Base-by-base conservation (phyloP, 1,284 basidiomycete genomes). In the Schizophyllum amplum region DNA sequence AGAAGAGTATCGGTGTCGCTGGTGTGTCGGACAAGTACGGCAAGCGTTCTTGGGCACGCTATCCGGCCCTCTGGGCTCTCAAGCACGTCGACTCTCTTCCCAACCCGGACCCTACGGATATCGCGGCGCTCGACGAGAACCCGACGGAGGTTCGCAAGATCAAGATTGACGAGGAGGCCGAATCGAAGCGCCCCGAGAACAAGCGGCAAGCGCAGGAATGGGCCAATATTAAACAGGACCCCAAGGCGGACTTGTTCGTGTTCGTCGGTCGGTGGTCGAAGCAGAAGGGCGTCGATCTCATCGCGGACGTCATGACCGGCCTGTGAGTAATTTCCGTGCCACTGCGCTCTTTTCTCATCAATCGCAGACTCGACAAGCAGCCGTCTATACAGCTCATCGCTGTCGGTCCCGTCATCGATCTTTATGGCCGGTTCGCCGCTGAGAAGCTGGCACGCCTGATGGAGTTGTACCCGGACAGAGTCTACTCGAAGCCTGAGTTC, bases 241-340 rank as follows among this genome's bases (percentile, higher is more conserved):
- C 92, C 4, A 76, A 89, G 53, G 85, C 92, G 1, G 91, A 94
- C 69, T 71, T 95, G 49, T 94, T 95, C 68, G 92, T 95, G 62
- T 95, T 95, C 71, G 93, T 95, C 64, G 92, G 92, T 69, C 87
- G 92, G 63, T 94, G 92, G 92, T 95, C 92, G 5, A 94, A 94
- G 72, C 92, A 95, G 71, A 95, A 95, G 74, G 92, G 92, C 70
- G 92, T 95, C 25, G 92, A 95, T 74, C 75, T 95, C 52, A 95
- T 95, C 65, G 93, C 93, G 13, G 92, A 95, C 72, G 86, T 94
- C 63, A 90, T 94, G 87, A 92, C 92, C 24, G 80, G 81, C 1
- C 67, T 95, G 82, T 88, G 67, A 65, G 87, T 81, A 5, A 48
- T 54, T 52, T 54, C 58, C 5, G 62, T 24, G 21, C 11, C 48